Conservation (phyloP, 345 rosid genomes). For the Passiflora organensis region DNA sequence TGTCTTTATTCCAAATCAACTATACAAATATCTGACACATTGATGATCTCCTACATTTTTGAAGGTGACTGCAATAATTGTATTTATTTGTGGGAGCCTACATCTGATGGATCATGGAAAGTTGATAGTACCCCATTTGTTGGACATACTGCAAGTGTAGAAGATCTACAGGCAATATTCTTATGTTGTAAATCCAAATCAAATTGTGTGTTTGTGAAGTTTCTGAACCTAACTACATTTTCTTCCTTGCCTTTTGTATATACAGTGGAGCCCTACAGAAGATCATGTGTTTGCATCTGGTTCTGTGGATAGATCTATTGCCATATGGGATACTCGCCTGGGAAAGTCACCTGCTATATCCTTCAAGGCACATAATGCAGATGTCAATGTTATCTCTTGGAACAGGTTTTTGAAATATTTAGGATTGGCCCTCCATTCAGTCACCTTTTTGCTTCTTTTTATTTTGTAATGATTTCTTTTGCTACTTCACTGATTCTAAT, state of each 20-base stretch:
- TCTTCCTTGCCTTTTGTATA: conserved; percentile 8
- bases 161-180: conserved; percentile 70
- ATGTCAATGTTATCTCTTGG: conserved; percentile 97
- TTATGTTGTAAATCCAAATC: conserved; percentile 1
- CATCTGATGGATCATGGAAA: conserved; percentile 69
- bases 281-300: conserved; percentile 72
- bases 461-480: conserved; percentile 1
- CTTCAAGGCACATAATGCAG: conserved; percentile 85
- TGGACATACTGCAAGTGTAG: conserved; percentile 86
- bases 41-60: conserved; percentile 4
- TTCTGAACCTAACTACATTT: conserved; percentile 6
- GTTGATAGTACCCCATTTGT: conserved; percentile 62
- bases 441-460: neutral
- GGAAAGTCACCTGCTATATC: conserved; percentile 62
- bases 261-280: conserved; percentile 98
- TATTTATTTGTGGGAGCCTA: conserved; percentile 89
- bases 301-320: conserved; percentile 77
- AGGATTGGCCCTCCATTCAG: neutral
- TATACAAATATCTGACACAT: conserved; percentile 1
- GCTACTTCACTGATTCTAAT: conserved; percentile 14
- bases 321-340: conserved; percentile 77
- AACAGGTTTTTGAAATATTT: conserved; percentile 52
- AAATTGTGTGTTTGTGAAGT: neutral
- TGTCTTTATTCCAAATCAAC: conserved; percentile 2
- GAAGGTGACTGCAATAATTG: conserved; percentile 84